phyloP scores from a whole-genome alignment of 2,329 filamentous ascomycete genomes.

The Lachnellula willkommii region DNA sequence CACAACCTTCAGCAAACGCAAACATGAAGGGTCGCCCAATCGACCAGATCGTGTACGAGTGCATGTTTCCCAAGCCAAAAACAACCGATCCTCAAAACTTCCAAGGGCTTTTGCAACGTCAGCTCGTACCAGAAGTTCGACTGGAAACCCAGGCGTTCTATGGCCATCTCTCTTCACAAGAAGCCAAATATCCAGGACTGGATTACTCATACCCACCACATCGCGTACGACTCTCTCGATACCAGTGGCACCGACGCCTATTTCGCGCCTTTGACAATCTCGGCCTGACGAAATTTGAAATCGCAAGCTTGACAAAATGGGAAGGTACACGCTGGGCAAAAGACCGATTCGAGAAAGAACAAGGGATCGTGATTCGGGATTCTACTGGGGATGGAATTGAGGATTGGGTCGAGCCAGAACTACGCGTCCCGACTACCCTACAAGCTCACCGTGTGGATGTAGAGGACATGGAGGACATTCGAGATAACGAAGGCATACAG shows the following conservation, averaged over 20 bases:
- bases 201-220: constrained; percentile 71
- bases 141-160: constrained; percentile 70
- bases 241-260: constrained; percentile 69
- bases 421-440: constrained; percentile 16
- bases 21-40: constrained; percentile 66
- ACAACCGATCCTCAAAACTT: constrained; percentile 67
- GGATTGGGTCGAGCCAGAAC: constrained; percentile 51
- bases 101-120: constrained; percentile 61
- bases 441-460: constrained; percentile 19
- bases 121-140: constrained; percentile 68
- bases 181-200: constrained; percentile 76
- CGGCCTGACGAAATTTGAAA: constrained; percentile 63
- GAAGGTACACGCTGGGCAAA: constrained; percentile 80
- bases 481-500: constrained; percentile 29
- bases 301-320: constrained; percentile 70
- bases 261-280: constrained; percentile 71
- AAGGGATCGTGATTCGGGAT: constrained; percentile 63
- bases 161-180: constrained; percentile 70
- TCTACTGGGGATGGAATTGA: constrained; percentile 65
- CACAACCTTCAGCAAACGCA: neutral
- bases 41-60: constrained; percentile 68
- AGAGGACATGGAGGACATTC: constrained; percentile 34
- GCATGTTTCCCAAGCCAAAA: constrained; percentile 65
- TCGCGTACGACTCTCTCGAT: constrained; percentile 70
- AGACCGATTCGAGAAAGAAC: constrained; percentile 71